Conservation (phyloP, 2,329 filamentous ascomycete species). For the Periconia macrospinosa region DNA sequence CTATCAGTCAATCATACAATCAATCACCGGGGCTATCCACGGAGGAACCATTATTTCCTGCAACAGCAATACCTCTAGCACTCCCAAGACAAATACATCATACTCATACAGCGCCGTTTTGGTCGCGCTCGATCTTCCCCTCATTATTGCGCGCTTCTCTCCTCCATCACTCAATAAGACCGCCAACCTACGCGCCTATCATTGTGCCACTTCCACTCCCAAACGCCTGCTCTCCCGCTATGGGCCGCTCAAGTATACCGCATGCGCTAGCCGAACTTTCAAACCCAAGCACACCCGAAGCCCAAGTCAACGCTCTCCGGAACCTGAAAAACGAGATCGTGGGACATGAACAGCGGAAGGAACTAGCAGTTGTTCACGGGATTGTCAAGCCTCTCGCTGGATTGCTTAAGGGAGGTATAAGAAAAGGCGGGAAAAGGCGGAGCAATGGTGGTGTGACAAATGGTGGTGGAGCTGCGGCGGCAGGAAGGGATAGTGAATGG, state of each 20-base stretch:
- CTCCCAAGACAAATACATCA: neutral
- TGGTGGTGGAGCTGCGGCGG: slow-evolving; percentile 18
- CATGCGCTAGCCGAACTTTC: slow-evolving; percentile 42
- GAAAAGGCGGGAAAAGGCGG: slow-evolving; percentile 51
- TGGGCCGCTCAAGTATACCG: slow-evolving; percentile 41
- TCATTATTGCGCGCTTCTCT: neutral
- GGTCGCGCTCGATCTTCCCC: neutral
- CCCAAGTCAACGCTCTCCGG: slow-evolving; percentile 62
- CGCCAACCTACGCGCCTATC: neutral
- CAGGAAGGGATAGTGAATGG: slow-evolving; percentile 35
- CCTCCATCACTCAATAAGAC: neutral
- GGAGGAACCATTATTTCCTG: neutral
- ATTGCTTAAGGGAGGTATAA: slow-evolving; percentile 50
- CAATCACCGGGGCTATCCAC: neutral
- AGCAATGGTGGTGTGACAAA: slow-evolving; percentile 41
- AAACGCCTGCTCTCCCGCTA: slow-evolving; percentile 10
- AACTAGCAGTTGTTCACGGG: slow-evolving; percentile 72
- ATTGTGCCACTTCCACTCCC: neutral
- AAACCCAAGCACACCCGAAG: slow-evolving; percentile 38
- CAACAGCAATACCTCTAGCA: neutral
- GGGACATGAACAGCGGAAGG: slow-evolving; percentile 85
- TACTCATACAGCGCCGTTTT: neutral
- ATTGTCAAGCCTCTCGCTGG: slow-evolving; percentile 64
- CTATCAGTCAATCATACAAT: neutral
- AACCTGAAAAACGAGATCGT: slow-evolving; percentile 86